Conservation (phyloP, 495 filamentous ascomycete genomes). For the Penicillium samsonianum region DNA sequence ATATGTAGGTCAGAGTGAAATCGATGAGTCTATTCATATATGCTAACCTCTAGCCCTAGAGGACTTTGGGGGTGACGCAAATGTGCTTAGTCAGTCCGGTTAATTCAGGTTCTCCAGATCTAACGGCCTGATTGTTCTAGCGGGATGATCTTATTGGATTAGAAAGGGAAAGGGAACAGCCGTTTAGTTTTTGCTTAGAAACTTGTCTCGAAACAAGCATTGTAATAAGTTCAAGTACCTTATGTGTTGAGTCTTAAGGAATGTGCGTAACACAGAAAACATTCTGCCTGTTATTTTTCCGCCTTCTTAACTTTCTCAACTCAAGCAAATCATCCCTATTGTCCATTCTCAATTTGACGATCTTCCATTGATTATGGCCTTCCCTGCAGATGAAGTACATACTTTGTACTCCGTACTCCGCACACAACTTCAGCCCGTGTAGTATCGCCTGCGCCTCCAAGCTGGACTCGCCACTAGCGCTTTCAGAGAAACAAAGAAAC, state of each 20-base stretch:
- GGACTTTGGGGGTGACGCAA: background rate
- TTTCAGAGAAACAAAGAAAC: constrained; percentile 20
- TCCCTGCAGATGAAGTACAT: too few species aligned
- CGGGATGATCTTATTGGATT: background rate
- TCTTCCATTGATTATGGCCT: too few species aligned
- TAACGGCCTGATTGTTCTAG: background rate
- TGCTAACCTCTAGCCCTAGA: background rate
- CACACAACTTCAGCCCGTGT: too few species aligned
- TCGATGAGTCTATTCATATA: background rate
- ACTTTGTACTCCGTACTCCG: too few species aligned
- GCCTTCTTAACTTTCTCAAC: background rate
- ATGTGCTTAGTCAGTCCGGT: background rate
- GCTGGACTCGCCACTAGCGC: constrained; percentile 14
- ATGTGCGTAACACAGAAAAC: background rate
- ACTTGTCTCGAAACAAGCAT: background rate
- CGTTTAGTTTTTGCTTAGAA: background rate
- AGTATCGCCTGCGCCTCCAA: constrained; percentile 3
- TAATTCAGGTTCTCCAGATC: background rate
- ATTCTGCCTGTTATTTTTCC: constrained; percentile 1
- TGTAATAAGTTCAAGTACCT: background rate
- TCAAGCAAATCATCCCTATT: background rate
- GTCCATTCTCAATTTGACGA: background rate
- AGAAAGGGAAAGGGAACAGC: background rate
- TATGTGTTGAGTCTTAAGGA: background rate
- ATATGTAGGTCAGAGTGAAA: background rate